Conservation (phyloP, 345 rosid species). For the Anastatica hierochuntica region DNA sequence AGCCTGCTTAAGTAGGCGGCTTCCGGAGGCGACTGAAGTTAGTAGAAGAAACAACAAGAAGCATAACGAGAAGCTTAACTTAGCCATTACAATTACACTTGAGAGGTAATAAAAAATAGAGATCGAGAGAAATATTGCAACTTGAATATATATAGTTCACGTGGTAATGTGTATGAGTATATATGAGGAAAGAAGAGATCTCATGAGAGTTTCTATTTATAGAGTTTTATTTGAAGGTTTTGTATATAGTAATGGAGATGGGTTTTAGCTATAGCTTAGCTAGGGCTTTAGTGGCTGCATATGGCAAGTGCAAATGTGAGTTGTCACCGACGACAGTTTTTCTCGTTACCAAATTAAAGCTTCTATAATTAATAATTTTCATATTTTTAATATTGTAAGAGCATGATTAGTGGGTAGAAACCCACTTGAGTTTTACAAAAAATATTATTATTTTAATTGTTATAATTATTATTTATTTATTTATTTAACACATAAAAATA, state of each 20-base stretch:
- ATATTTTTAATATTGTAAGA: too few species aligned
- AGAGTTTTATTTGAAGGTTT: conserved; percentile 15
- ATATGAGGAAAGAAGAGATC: conserved; percentile 23
- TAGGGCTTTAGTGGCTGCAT: too few species aligned
- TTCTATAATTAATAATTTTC: too few species aligned
- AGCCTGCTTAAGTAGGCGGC: conserved; percentile 17
- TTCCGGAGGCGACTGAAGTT: conserved; percentile 1
- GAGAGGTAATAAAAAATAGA: not conserved
- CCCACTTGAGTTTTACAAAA: too few species aligned
- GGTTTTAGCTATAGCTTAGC: conserved; percentile 10
- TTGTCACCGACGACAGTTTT: conserved; percentile 18
- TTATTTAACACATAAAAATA: too few species aligned
- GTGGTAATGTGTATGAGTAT: conserved; percentile 5
- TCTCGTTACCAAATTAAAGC: too few species aligned
- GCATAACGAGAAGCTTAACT: conserved; percentile 6
- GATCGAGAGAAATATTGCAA: not conserved
- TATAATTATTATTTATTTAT: too few species aligned
- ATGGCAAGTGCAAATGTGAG: conserved; percentile 22
- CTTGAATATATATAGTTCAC: not conserved
- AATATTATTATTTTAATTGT: too few species aligned
- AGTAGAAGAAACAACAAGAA: conserved; percentile 24
- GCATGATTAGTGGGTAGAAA: too few species aligned
- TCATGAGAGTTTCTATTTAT: conserved; percentile 19
- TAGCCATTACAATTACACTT: conserved; percentile 14
- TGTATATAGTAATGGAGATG: conserved; percentile 8